Evolutionary conservation across 2,329 filamentous ascomycete genomes (phyloP).

Genomic region (Microcera coccophila): DNA sequence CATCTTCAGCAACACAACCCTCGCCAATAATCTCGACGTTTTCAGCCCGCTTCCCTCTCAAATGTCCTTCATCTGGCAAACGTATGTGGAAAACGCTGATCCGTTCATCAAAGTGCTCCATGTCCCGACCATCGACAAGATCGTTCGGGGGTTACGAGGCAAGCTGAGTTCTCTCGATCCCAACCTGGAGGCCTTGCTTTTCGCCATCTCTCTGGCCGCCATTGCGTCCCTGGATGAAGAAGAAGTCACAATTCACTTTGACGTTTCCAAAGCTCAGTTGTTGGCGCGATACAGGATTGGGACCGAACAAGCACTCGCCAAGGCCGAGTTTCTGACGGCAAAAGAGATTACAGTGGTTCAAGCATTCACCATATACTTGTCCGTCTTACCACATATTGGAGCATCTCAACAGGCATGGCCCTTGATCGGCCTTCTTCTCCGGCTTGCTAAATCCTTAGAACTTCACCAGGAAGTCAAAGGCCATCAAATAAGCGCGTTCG

Average conservation of each 20-base stretch:
- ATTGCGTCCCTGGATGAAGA: conserved; percentile 24
- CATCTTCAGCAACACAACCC: conserved; percentile 15
- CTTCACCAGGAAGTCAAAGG: conserved; percentile 13
- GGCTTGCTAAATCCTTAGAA: conserved; percentile 19
- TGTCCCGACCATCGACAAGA: conserved; percentile 14
- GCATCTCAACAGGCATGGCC: conserved; percentile 22
- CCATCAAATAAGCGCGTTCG: background rate
- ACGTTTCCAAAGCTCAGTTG: conserved; percentile 11
- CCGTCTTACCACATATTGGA: conserved; percentile 17
- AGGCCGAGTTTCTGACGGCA: conserved; percentile 19
- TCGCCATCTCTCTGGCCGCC: conserved; percentile 25
- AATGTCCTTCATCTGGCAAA: conserved; percentile 28
- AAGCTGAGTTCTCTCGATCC: conserved; percentile 16
- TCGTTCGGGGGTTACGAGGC: conserved; percentile 15
- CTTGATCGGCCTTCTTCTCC: conserved; percentile 21
- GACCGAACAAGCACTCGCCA: conserved; percentile 24
- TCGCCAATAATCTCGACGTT: conserved; percentile 8
- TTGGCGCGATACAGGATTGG: conserved; percentile 19
- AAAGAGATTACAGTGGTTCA: conserved; percentile 24
- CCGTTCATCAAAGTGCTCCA: conserved; percentile 32
- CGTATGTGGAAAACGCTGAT: conserved; percentile 29
- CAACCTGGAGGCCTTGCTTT: conserved; percentile 23
- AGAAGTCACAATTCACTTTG: conserved; percentile 16
- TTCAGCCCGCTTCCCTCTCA: conserved; percentile 27
- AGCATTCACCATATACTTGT: conserved; percentile 26